phyloP scores from a whole-genome alignment of 805 yeast species.

The Metschnikowia gruessii region DNA sequence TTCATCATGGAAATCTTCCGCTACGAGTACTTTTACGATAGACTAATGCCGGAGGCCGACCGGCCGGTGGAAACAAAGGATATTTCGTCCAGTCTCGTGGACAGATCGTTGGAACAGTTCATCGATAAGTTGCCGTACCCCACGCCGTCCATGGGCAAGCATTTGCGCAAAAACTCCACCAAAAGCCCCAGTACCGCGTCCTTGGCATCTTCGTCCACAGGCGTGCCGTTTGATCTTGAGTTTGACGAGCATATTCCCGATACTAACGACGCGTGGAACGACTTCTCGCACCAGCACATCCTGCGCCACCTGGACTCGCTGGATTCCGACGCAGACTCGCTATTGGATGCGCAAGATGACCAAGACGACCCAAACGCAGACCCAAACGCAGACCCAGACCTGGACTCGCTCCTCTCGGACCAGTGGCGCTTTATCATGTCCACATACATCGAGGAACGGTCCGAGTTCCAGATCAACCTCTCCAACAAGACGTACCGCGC shows the following conservation, averaged over 20 bases:
- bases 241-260: conserved; percentile 25
- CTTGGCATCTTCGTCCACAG: conserved; percentile 3
- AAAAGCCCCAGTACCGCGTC: conserved; percentile 11
- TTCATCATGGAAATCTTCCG: conserved; percentile 45
- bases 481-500: conserved; percentile 36
- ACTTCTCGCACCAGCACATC: conserved; percentile 14
- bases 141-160: conserved; percentile 9
- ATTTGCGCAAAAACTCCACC: conserved; percentile 4
- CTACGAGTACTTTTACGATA: conserved; percentile 44
- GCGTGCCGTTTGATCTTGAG: conserved; percentile 21
- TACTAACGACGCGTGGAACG: conserved; percentile 21
- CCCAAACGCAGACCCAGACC: background rate
- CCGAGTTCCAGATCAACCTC: conserved; percentile 50
- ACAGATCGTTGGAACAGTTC: conserved; percentile 13
- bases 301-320: conserved; percentile 14
- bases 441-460: conserved; percentile 39
- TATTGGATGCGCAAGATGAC: background rate
- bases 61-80: conserved; percentile 7
- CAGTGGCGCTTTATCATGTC: conserved; percentile 41
- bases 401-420: conserved; percentile 7
- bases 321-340: background rate
- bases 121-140: conserved; percentile 18
- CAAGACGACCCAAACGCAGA: background rate
- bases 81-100: conserved; percentile 12
- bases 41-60: conserved; percentile 14